phyloP scores from a whole-genome alignment of 768 basidiomycete species.

The Tylopilus felleus region DNA sequence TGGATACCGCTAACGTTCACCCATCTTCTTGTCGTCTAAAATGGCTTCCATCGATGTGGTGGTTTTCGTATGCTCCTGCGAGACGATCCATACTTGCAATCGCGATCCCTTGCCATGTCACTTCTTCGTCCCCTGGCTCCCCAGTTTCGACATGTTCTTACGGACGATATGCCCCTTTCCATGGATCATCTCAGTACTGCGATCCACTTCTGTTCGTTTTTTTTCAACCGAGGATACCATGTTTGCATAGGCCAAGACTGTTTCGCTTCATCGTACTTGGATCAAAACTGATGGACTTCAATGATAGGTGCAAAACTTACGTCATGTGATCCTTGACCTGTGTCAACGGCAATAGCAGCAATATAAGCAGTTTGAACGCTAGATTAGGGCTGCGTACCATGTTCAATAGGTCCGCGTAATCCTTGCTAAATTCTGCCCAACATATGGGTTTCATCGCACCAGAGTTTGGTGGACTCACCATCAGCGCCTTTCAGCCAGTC shows the following conservation, averaged over 20 bases:
- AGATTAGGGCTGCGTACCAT: conserved; percentile 16
- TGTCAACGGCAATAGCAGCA: background rate
- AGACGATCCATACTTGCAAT: background rate
- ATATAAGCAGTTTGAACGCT: background rate
- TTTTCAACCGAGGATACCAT: conserved; percentile 23
- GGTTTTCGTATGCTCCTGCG: background rate
- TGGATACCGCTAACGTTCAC: background rate
- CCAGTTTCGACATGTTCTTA: conserved; percentile 22
- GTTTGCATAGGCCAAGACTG: conserved; percentile 16
- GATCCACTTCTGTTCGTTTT: conserved; percentile 19
- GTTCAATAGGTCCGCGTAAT: conserved; percentile 18
- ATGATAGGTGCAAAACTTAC: conserved; percentile 10
- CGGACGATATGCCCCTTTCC: conserved; percentile 17
- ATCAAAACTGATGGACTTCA: conserved; percentile 1
- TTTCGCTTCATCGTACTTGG: conserved; percentile 14
- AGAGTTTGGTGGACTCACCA: conserved; percentile 14
- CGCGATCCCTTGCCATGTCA: background rate
- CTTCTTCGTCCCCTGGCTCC: conserved; percentile 12
- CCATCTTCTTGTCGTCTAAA: background rate
- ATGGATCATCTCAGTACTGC: conserved; percentile 17
- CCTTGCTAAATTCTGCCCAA: conserved; percentile 18
- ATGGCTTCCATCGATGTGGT: background rate
- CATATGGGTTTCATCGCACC: background rate
- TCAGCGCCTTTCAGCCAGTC: conserved; percentile 32
- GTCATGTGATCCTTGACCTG: conserved; percentile 30